phyloP scores from a whole-genome alignment of 352 stramenopile species.

The Phytophthora sp. region DNA sequence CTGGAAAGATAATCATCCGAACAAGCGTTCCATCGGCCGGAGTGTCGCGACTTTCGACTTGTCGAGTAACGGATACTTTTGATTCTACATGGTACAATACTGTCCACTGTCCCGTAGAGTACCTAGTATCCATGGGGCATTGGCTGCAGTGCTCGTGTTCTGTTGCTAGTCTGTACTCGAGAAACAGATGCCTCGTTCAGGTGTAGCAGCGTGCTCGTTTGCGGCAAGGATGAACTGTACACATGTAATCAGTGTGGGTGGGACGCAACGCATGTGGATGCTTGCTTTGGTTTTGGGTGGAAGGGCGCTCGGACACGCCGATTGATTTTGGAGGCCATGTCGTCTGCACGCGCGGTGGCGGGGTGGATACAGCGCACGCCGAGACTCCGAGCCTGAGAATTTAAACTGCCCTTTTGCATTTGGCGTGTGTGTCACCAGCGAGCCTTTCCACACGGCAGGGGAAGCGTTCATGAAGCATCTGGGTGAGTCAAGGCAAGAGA shows the following conservation, averaged over 20 bases:
- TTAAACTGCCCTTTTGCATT: not conserved
- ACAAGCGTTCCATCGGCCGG: slow-evolving; percentile 12
- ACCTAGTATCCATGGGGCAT: slow-evolving; percentile 14
- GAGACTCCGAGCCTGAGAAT: slow-evolving; percentile 9
- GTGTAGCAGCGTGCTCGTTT: slow-evolving; percentile 24
- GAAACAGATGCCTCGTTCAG: slow-evolving; percentile 37
- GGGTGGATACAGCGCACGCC: slow-evolving; percentile 5
- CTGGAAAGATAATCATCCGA: slow-evolving; percentile 23
- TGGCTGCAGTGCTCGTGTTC: slow-evolving; percentile 17
- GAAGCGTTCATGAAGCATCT: not conserved
- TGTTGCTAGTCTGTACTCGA: slow-evolving; percentile 6
- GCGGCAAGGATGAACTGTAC: slow-evolving; percentile 6
- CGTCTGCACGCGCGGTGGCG: slow-evolving; percentile 25
- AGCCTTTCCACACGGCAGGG: slow-evolving; percentile 16
- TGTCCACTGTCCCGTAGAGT: too few species aligned
- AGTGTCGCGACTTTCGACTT: slow-evolving; percentile 34
- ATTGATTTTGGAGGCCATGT: slow-evolving; percentile 23
- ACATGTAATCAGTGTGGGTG: slow-evolving; percentile 22
- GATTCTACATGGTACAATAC: too few species aligned
- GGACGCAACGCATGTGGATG: not conserved
- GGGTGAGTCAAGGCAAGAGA: slow-evolving; percentile 18
- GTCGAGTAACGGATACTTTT: slow-evolving; percentile 36
- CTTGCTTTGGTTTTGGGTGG: slow-evolving; percentile 16
- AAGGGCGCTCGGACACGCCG: slow-evolving; percentile 28
- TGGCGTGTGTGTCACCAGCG: slow-evolving; percentile 1